These are phyloP conservation scores for Pythium periplocum DNA, from an alignment of 352 stramenopile species.

Conservation along the genomic window DNA sequence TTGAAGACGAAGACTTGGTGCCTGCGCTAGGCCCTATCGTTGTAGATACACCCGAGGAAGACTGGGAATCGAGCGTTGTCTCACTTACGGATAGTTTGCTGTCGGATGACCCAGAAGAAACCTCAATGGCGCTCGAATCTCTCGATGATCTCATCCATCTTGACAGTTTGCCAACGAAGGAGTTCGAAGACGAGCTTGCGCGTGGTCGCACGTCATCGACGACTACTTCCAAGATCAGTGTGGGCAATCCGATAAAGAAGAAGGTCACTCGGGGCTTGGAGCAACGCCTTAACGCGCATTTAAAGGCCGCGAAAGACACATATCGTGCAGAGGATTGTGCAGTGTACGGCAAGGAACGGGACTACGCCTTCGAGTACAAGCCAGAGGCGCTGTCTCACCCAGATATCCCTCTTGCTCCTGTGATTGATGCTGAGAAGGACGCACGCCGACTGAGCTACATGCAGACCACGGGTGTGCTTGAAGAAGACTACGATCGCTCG, in stretches of 20 bases:
- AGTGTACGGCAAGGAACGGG: constrained; percentile 26
- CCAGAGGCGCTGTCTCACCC: constrained; percentile 22
- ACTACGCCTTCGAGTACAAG: constrained; percentile 51
- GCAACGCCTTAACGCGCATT: constrained; percentile 27
- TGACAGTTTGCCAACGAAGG: not conserved
- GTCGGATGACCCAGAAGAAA: constrained; percentile 31
- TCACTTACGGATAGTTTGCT: constrained; percentile 17
- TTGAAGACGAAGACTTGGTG: constrained; percentile 54
- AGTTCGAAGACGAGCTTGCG: too few relatives aligned
- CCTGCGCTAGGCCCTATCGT: constrained; percentile 35
- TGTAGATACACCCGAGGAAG: constrained; percentile 25
- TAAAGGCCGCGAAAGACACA: constrained; percentile 25
- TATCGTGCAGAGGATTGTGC: constrained; percentile 11
- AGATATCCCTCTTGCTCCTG: constrained; percentile 42
- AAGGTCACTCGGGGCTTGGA: constrained; percentile 33
- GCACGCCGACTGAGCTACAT: constrained; percentile 38
- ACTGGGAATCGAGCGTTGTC: too few relatives aligned
- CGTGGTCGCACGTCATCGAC: too few relatives aligned
- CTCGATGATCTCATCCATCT: constrained; percentile 33
- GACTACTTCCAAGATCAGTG: too few relatives aligned
- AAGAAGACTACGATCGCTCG: constrained; percentile 32
- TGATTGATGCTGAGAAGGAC: constrained; percentile 33
- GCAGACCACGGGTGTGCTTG: constrained; percentile 35
- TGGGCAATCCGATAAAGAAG: constrained; percentile 8
- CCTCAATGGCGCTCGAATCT: constrained; percentile 35